phyloP scores from a whole-genome alignment of 352 stramenopile species.

The Plasmopara halstedii region DNA sequence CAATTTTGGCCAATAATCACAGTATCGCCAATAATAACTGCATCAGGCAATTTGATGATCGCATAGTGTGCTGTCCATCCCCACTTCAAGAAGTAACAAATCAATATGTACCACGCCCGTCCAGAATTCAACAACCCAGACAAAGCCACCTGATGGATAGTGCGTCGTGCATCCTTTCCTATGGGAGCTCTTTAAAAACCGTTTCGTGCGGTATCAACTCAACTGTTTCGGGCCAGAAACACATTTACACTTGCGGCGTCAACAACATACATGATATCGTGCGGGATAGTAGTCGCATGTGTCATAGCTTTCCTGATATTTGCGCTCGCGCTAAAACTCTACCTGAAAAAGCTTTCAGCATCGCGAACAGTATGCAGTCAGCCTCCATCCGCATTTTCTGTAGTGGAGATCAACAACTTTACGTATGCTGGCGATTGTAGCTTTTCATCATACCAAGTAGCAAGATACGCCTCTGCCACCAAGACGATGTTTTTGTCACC shows the following conservation, averaged over 20 bases:
- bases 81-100: too few species aligned
- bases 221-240: neutral
- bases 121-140: conserved; percentile 11
- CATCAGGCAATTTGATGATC: conserved; percentile 11
- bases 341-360: neutral
- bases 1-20: too few species aligned
- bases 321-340: conserved; percentile 13
- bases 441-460: conserved; percentile 7
- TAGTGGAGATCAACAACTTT: conserved; percentile 1
- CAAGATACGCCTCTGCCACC: conserved; percentile 3
- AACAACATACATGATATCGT: conserved; percentile 7
- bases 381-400: neutral
- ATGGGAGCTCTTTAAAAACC: conserved; percentile 8
- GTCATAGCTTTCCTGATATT: conserved; percentile 11
- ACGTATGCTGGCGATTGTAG: neutral
- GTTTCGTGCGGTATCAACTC: neutral
- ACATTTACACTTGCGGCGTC: conserved; percentile 2
- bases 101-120: conserved; percentile 1
- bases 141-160: conserved; percentile 12
- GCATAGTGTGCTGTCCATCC: conserved; percentile 7
- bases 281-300: conserved; percentile 6
- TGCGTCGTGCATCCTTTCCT: conserved; percentile 1
- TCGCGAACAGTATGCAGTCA: conserved; percentile 1
- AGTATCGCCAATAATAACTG: too few species aligned
- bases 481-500: conserved; percentile 6